Evolutionary conservation across 306 rosid species (phyloP), one percentile per base, ranked within the genome.

Genomic region (Senna tora): DNA sequence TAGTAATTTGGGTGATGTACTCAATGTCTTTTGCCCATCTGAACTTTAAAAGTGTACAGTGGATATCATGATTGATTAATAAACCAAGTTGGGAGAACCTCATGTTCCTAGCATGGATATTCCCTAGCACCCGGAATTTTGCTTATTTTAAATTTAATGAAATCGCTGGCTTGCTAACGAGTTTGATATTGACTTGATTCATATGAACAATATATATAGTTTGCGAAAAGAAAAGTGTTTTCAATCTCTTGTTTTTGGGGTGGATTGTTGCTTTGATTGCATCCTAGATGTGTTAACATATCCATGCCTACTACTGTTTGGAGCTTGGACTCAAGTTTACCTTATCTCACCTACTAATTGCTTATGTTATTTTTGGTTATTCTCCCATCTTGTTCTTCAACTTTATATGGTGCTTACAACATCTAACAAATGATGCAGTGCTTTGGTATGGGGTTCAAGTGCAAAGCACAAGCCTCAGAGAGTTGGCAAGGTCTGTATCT

Each of bases 401-500:
- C n/a, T 28, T 33, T 15, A 34, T 57, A 2, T 58, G 70, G 38
- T 68, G 77, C 69, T 78, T 39, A 67, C 70, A 49, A 67, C 70
- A 49, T 51, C 76, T 72, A 34, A 62, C 49, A 32, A 65, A 72
- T 75, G 54, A 66, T 82, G 65, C 91, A 89, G 99, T 86, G 96
- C 99, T 61, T 76, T 94, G 83, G 98, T 94, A 67, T 89, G 97
- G 96, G 99, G 99, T 36, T 94, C 96, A 20, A 94, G 99, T 9
- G 99, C 77, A 34, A 94, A 91, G 54, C 99, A 94, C 89, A 91
- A 94, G 84, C 97, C 99, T 46, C 99, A 94, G 73, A 92, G 96
- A 81, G 99, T 95, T 53, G 99, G 97, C 84, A 95, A 86, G 97
- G 96, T 89, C 50, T 65, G 50, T 22, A 74, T 65, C 22, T 69